Percentiles rank a stretch among this genome's conserved stretches.
phyloP scores from a whole-genome alignment of 169 alveolate species.

The Amoebophrya sp. region DNA sequence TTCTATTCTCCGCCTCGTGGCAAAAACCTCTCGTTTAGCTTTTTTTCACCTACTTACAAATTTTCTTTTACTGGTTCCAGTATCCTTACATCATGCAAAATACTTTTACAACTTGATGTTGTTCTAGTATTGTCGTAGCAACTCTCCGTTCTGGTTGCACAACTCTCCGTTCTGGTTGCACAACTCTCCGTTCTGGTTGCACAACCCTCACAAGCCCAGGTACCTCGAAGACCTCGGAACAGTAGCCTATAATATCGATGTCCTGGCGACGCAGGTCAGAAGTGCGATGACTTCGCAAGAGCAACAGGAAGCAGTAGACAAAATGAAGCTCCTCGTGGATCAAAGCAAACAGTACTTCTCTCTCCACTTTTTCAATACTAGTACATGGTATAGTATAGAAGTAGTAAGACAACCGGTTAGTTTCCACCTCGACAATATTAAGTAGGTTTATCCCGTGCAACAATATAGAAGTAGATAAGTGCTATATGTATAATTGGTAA shows the following conservation, averaged over 20 bases:
- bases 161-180: not conserved
- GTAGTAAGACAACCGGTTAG: no score
- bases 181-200: no score
- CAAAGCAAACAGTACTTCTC: not conserved
- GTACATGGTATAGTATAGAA: no score
- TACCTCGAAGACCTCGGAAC: not conserved
- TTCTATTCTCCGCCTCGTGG: not conserved
- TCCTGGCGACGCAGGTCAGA: not conserved
- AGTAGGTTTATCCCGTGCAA: no score
- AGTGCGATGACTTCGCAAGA: not conserved
- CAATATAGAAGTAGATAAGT: no score
- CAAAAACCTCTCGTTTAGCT: not conserved
- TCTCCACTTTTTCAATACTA: no score
- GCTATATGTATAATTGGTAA: no score
- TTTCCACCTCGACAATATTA: no score
- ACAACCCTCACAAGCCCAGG: not conserved
- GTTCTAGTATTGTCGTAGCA: not conserved
- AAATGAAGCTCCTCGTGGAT: not conserved
- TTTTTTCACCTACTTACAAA: not conserved
- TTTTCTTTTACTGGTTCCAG: not conserved
- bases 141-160: not conserved
- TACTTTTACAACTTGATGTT: not conserved
- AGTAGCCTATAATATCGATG: not conserved
- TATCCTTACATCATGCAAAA: not conserved
- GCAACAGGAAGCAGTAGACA: not conserved